Evolutionary conservation across 2,329 filamentous ascomycete genomes (phyloP).

Genomic region (Talaromyces rugulosus): DNA sequence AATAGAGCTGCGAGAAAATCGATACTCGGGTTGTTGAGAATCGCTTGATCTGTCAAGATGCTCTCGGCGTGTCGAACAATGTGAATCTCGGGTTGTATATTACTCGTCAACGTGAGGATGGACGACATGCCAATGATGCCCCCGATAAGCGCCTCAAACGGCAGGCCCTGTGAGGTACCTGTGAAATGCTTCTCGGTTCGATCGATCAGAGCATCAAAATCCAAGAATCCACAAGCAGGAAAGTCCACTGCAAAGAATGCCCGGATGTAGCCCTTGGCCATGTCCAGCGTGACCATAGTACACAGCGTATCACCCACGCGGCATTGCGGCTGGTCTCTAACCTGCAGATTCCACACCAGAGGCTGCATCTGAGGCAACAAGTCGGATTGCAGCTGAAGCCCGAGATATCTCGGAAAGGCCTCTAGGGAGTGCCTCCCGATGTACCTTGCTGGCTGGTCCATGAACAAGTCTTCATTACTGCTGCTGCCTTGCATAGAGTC

Average conservation of each 20-base stretch:
- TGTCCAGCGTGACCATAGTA: not conserved
- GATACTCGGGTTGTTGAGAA: not conserved
- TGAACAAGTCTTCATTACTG: not conserved
- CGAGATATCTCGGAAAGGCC: not conserved
- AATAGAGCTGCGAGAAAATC: not conserved
- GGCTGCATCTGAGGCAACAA: not conserved
- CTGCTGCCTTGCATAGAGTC: not conserved
- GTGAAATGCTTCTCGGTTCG: not conserved
- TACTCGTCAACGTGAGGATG: not conserved
- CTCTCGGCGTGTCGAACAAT: not conserved
- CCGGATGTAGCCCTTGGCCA: not conserved
- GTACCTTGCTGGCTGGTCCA: not conserved
- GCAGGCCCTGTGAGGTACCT: not conserved
- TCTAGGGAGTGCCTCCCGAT: not conserved
- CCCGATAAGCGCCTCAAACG: not conserved
- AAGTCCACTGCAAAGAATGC: not conserved
- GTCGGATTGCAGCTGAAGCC: not conserved
- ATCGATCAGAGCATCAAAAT: not conserved
- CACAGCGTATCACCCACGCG: not conserved
- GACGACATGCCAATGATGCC: not conserved
- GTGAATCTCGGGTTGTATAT: not conserved
- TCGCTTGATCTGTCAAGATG: not conserved
- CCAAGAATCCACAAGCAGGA: not conserved
- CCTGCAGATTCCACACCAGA: not conserved
- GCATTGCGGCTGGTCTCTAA: not conserved